These are phyloP conservation scores for Inosperma sp. DNA, from an alignment of 768 basidiomycete genomes.

Conservation along the genomic window DNA sequence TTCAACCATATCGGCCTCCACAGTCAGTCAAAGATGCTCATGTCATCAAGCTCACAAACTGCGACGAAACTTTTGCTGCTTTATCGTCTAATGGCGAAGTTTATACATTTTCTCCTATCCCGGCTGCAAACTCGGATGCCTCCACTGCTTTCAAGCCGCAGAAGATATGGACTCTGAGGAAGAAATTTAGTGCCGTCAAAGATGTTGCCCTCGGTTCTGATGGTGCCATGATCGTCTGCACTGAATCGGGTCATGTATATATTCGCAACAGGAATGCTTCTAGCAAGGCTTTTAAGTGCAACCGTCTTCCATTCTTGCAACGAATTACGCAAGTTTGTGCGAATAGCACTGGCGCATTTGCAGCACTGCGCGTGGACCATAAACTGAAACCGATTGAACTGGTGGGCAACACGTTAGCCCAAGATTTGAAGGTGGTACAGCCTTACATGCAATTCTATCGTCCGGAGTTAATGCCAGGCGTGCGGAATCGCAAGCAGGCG, in stretches of 20 bases:
- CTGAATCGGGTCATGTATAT: slow-evolving; percentile 92
- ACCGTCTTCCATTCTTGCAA: slow-evolving; percentile 75
- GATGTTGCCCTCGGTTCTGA: slow-evolving; percentile 89
- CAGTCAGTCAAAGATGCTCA: slow-evolving; percentile 64
- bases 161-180: slow-evolving; percentile 84
- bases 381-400: slow-evolving; percentile 51
- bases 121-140: slow-evolving; percentile 6
- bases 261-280: slow-evolving; percentile 59
- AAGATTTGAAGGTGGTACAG: slow-evolving; percentile 61
- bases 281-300: slow-evolving; percentile 67
- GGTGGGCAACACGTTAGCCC: slow-evolving; percentile 50
- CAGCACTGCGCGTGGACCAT: slow-evolving; percentile 75
- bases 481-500: neutral
- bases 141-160: slow-evolving; percentile 64
- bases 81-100: slow-evolving; percentile 86
- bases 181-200: slow-evolving; percentile 82
- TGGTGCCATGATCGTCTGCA: slow-evolving; percentile 87
- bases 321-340: slow-evolving; percentile 81
- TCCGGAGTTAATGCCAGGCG: neutral
- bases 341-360: slow-evolving; percentile 85
- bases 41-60: slow-evolving; percentile 75
- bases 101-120: slow-evolving; percentile 65
- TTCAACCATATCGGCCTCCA: slow-evolving; percentile 76
- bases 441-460: slow-evolving; percentile 48
- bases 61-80: slow-evolving; percentile 78